phyloP scores from a whole-genome alignment of 176 grass and related monocot genomes.

The Alloteropsis semialata region DNA sequence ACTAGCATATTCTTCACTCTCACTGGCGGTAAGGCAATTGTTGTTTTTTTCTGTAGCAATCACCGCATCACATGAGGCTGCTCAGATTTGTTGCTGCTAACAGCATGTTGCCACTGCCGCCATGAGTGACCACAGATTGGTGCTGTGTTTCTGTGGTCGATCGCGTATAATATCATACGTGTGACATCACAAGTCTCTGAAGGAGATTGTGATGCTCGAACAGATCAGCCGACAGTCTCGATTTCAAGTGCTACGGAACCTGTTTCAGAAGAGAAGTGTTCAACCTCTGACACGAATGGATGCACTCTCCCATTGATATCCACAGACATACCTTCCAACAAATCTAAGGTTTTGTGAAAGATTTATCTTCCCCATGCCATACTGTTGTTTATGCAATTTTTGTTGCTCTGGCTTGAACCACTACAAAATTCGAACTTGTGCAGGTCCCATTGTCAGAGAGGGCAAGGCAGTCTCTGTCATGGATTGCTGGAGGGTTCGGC shows the following conservation, averaged over 20 bases:
- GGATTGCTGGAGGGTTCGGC: slow-evolving; percentile 38
- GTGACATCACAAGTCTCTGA: slow-evolving; percentile 38
- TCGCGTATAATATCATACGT: slow-evolving; percentile 69
- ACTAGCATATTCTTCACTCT: slow-evolving; percentile 77
- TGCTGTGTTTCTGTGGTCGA: slow-evolving; percentile 70
- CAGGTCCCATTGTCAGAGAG: slow-evolving; percentile 43
- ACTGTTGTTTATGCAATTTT: not conserved
- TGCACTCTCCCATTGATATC: slow-evolving; percentile 31
- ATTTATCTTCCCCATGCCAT: not conserved
- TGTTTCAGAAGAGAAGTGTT: slow-evolving; percentile 27
- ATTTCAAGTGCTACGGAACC: not conserved
- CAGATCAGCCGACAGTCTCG: slow-evolving; percentile 4
- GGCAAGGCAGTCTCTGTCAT: slow-evolving; percentile 15
- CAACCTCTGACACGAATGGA: not conserved
- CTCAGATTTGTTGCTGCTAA: slow-evolving; percentile 8
- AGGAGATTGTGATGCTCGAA: not conserved
- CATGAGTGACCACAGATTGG: slow-evolving; percentile 54
- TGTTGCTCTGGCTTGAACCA: not conserved
- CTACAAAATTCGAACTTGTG: not conserved
- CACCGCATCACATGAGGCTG: not conserved
- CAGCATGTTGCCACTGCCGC: not conserved
- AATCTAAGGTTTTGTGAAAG: slow-evolving; percentile 40
- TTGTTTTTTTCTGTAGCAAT: not conserved
- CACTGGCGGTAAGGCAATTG: slow-evolving; percentile 57
- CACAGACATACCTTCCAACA: not conserved